phyloP scores from a whole-genome alignment of 495 filamentous ascomycete species.

The Trichoderma erinaceum region DNA sequence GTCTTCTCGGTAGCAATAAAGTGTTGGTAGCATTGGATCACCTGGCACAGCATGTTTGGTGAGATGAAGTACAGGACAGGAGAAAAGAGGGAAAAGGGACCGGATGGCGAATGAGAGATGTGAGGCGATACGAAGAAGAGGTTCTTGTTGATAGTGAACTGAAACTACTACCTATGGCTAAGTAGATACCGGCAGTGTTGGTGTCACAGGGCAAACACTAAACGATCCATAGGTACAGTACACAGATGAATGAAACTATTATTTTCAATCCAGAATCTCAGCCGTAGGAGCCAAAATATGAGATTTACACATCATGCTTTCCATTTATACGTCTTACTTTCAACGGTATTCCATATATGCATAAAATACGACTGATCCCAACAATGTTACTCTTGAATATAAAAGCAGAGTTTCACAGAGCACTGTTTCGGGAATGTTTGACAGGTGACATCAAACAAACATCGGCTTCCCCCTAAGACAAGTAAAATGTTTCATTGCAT shows the following conservation, averaged over 20 bases:
- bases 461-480: neutral
- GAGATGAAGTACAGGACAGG: conserved; percentile 6
- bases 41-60: conserved; percentile 7
- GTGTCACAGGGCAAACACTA: no score
- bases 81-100: neutral
- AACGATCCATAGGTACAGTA: no score
- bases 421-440: conserved; percentile 2
- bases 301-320: no score
- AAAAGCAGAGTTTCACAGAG: neutral
- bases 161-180: neutral
- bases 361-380: neutral
- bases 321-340: no score
- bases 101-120: neutral
- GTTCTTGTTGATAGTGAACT: neutral
- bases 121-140: neutral
- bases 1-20: neutral
- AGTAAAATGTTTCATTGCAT: neutral
- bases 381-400: neutral
- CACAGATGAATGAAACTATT: no score
- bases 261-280: no score
- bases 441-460: conserved; percentile 11
- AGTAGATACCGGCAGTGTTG: no score
- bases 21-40: neutral
- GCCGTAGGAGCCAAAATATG: no score
- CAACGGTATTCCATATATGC: neutral